Conservation (phyloP, 257 asterid genomes). For the Jaltomata sinuosa region DNA sequence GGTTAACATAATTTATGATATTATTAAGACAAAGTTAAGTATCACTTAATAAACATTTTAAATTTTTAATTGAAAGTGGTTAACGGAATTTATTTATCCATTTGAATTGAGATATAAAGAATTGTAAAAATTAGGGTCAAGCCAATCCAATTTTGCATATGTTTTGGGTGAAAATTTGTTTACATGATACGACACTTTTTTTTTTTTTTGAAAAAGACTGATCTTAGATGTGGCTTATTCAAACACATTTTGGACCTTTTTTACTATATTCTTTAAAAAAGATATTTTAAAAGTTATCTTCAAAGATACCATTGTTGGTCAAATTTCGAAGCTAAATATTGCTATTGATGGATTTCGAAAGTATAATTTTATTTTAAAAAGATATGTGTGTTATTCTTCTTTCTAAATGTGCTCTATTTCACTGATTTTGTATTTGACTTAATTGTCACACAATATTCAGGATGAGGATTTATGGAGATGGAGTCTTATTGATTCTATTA, state of each 20-base stretch:
- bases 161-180: background rate
- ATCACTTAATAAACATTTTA: no score
- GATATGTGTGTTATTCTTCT: background rate
- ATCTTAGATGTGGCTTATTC: background rate
- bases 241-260: background rate
- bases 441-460: background rate
- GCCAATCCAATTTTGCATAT: background rate
- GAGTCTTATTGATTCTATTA: background rate
- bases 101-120: no score
- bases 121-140: no score
- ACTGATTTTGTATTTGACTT: background rate
- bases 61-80: no score
- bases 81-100: no score
- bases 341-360: no score
- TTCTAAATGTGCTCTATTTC: background rate
- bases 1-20: background rate
- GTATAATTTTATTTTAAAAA: background rate
- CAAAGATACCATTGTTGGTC: background rate
- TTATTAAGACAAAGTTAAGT: background rate
- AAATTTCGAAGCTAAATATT: no score
- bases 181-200: background rate
- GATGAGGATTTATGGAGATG: background rate
- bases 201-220: no score
- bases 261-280: no score
- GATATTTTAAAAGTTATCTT: background rate